A percentile compares a stretch with the other conserved stretches of the same genome.
phyloP scores from a whole-genome alignment of 768 basidiomycete species.

The Pleurotus tuber-regium region DNA sequence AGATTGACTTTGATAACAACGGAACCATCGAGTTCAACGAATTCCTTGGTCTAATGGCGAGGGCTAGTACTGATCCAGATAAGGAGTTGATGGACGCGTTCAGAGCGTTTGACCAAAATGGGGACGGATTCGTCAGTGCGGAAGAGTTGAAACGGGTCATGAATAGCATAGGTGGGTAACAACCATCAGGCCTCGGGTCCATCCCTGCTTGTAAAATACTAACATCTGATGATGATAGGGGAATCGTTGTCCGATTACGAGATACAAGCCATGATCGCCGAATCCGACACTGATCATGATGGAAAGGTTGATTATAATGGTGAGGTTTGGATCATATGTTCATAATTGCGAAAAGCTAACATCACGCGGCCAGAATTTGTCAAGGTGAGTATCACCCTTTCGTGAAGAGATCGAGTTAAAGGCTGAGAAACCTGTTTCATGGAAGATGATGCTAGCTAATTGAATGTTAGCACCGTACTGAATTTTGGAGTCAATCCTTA shows the following conservation, averaged over 20 bases:
- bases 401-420: too few species aligned
- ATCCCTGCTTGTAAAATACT: too few species aligned
- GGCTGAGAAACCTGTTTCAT: too few species aligned
- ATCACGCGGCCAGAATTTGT: not conserved
- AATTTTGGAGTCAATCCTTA: too few species aligned
- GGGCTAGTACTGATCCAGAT: slow-evolving; percentile 38
- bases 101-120: slow-evolving; percentile 89
- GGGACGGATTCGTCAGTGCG: slow-evolving; percentile 85
- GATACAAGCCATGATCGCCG: slow-evolving; percentile 4
- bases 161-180: slow-evolving; percentile 73
- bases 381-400: not conserved
- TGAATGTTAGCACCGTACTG: too few species aligned
- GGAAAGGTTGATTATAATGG: slow-evolving; percentile 4
- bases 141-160: slow-evolving; percentile 90
- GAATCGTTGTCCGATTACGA: slow-evolving; percentile 4
- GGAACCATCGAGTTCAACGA: slow-evolving; percentile 48
- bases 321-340: not conserved
- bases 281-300: slow-evolving; percentile 2
- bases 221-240: not conserved
- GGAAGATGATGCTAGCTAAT: too few species aligned
- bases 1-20: slow-evolving; percentile 40
- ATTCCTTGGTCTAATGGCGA: slow-evolving; percentile 45
- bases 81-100: slow-evolving; percentile 49
- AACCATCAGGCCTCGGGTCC: too few species aligned
- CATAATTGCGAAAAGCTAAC: not conserved